Base-by-base conservation (phyloP, 2,329 filamentous ascomycete species). In the Cytospora chrysosperma region DNA sequence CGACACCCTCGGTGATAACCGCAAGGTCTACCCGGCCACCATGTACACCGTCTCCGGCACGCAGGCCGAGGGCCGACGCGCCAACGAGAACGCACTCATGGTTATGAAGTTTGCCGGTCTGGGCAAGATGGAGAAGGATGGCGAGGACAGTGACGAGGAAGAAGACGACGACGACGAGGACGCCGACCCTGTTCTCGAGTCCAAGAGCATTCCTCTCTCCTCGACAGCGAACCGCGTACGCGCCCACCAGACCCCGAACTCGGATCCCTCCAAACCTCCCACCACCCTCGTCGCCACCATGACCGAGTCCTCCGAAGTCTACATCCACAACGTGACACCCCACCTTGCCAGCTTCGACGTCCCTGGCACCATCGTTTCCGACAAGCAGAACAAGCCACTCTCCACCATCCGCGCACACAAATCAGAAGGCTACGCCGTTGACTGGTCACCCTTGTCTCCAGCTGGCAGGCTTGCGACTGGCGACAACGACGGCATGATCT, bases 151-250 rank as follows among this genome's bases (percentile, higher is more conserved):
- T 21, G 84, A 85, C 56, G 86, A 87, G 32, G 89, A 91, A 50
- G 89, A 90, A 56, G 86, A 85, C 17, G 87, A 91, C 54, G 90
- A 93, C 67, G 89, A 91, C 66, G 92, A 96, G 69, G 83, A 85
- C 40, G 71, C 90, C 68, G 94, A 99, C 70, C 93, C 95, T 2
- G 95, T 99, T 68, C 87, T 99, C 60, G 95, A 99, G 80, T 93
- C 90, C 74, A 93, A 91, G 78, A 87, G 88, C 56, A 96, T 99
- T 70, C 92, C 93, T 30, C 81, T 97, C 65, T 87, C 82, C 63
- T 92, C 91, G 63, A 96, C 92, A 65, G 97, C 94, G 34, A 99
- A 99, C 82, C 91, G 95, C 67, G 93, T 98, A 76, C 92, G 95
- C 70, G 84, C 87, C 61, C 90, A 95, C 78, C 93, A 97, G 76